Conservation (phyloP, 768 basidiomycete species). For the Lactarius tabidus region DNA sequence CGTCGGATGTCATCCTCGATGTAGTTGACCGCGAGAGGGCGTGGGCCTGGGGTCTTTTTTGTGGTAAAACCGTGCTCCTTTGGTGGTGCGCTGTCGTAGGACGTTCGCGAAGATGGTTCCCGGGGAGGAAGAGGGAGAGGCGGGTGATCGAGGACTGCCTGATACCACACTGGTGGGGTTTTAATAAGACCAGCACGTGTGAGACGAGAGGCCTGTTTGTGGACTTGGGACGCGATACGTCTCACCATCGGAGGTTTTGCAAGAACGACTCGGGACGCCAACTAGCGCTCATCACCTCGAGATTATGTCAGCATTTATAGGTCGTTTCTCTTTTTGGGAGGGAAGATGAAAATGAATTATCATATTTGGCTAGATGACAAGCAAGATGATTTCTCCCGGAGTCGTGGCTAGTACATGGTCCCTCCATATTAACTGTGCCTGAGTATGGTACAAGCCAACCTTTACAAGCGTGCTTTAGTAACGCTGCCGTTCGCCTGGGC, state of each 20-base stretch:
- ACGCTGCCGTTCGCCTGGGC: background rate
- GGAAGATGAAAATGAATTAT: no score
- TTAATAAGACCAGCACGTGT: conserved; percentile 61
- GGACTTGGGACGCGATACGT: conserved; percentile 81
- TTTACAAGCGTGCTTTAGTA: conserved; percentile 12
- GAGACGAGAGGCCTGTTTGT: conserved; percentile 79
- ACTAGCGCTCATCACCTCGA: no score
- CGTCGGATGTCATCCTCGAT: conserved; percentile 80
- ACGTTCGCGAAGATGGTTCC: conserved; percentile 54
- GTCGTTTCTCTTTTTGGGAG: no score
- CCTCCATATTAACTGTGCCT: background rate
- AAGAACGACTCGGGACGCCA: no score
- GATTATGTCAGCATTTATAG: conserved; percentile 10
- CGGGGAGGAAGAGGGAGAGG: conserved; percentile 81
- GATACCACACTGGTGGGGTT: conserved; percentile 75
- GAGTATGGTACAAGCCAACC: background rate
- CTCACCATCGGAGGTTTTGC: conserved; percentile 54
- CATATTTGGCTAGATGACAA: no score
- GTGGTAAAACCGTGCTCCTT: conserved; percentile 16
- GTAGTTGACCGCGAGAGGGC: conserved; percentile 63
- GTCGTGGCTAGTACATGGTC: background rate
- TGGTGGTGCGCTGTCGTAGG: conserved; percentile 42
- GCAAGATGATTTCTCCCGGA: no score
- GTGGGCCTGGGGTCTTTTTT: conserved; percentile 18
- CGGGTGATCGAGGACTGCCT: conserved; percentile 83